Conservation (phyloP, 23 red algal genomes). For the Cyanidiococcus yangmingshanensis region DNA sequence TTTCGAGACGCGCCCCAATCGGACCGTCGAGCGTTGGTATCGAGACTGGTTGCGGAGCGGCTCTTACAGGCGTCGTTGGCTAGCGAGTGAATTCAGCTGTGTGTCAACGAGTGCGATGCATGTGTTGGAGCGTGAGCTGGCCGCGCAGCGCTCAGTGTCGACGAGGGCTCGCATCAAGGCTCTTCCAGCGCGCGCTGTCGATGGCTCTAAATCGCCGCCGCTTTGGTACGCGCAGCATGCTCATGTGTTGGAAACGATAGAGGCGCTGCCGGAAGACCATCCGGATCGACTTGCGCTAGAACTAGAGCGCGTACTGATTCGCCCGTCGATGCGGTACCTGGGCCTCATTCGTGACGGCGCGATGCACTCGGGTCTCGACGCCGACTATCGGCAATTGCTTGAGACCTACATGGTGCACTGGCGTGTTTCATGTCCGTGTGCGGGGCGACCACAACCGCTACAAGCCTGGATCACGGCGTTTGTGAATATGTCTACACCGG, state of each 20-base stretch:
- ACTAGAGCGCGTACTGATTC: neutral
- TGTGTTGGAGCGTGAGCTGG: neutral
- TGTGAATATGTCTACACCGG: neutral
- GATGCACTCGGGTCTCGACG: neutral
- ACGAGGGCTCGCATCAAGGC: neutral
- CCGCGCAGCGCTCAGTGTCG: neutral
- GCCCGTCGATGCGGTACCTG: conserved; percentile 8
- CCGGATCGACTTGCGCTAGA: neutral
- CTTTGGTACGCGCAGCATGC: neutral
- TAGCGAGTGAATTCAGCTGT: neutral
- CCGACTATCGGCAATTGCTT: neutral
- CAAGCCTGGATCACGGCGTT: neutral
- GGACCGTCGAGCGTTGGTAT: neutral
- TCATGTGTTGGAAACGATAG: neutral
- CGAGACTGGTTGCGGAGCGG: neutral
- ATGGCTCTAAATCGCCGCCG: neutral
- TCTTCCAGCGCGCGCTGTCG: neutral
- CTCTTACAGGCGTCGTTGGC: neutral
- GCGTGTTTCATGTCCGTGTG: conserved; percentile 1
- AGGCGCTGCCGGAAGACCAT: neutral
- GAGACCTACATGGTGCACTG: neutral
- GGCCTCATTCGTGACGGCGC: conserved; percentile 7
- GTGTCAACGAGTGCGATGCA: neutral
- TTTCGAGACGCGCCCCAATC: conserved; percentile 8
- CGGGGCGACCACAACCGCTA: neutral